A percentile compares a stretch with the other conserved stretches of the same genome.
Conservation (phyloP, 2,329 filamentous ascomycete species). For the Cladosporium velox region DNA sequence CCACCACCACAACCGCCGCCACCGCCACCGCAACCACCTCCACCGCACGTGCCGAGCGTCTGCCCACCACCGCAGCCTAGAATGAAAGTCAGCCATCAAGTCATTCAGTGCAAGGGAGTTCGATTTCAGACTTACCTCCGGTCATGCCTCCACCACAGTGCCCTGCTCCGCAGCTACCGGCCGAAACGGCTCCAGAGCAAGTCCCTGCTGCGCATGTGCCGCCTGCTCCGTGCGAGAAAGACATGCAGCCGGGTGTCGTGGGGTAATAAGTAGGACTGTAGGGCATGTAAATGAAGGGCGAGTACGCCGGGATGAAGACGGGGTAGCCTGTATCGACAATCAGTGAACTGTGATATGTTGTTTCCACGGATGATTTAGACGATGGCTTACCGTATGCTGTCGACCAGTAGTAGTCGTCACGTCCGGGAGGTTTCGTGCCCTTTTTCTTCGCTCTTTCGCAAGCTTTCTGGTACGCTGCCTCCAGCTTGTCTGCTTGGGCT, state of each 20-base stretch:
- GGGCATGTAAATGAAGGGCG: slow-evolving; percentile 48
- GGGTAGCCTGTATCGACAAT: slow-evolving; percentile 42
- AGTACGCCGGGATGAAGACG: slow-evolving; percentile 44
- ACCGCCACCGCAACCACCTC: neutral
- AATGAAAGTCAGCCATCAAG: neutral
- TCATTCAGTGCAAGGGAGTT: neutral
- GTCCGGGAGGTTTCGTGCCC: slow-evolving; percentile 38
- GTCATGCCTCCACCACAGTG: slow-evolving; percentile 46
- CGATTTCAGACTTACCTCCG: slow-evolving; percentile 40
- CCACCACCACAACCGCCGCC: neutral
- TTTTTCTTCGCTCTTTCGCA: slow-evolving; percentile 42
- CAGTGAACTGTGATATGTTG: slow-evolving; percentile 33
- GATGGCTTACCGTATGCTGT: slow-evolving; percentile 43
- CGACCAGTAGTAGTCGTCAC: slow-evolving; percentile 43
- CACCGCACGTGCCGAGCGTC: neutral
- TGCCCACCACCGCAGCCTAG: neutral
- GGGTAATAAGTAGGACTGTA: slow-evolving; percentile 43
- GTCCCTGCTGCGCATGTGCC: slow-evolving; percentile 54
- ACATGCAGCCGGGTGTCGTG: slow-evolving; percentile 50
- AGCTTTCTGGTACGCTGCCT: slow-evolving; percentile 57
- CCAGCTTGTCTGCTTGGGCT: slow-evolving; percentile 46
- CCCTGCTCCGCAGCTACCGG: slow-evolving; percentile 41
- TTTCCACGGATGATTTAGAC: neutral
- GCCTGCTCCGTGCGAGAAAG: slow-evolving; percentile 39
- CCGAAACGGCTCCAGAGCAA: slow-evolving; percentile 38